Evolutionary conservation across 257 asterid species (phyloP).

Genomic region (Voacanga thouarsii): DNA sequence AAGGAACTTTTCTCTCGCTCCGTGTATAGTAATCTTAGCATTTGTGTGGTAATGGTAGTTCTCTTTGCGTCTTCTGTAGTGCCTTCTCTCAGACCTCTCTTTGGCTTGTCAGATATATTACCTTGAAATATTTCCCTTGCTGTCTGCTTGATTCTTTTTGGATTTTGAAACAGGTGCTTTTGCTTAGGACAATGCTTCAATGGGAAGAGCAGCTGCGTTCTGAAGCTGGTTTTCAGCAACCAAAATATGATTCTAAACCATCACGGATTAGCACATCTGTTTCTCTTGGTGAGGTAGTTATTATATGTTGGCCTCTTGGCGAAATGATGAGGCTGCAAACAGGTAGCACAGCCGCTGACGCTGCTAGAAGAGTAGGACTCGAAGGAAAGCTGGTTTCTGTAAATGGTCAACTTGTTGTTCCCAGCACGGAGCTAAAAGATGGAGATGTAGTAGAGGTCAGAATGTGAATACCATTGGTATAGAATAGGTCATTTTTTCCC

Average conservation of each 20-base stretch:
- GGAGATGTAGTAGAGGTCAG: slow-evolving; percentile 95
- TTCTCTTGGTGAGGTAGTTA: slow-evolving; percentile 73
- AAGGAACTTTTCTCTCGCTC: background rate
- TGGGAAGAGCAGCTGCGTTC: slow-evolving; percentile 93
- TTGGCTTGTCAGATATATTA: background rate
- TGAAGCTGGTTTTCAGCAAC: slow-evolving; percentile 58
- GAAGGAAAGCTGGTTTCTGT: slow-evolving; percentile 84
- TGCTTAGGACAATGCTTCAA: slow-evolving; percentile 92
- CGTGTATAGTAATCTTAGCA: background rate
- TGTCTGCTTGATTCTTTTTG: background rate
- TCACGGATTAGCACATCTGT: slow-evolving; percentile 26
- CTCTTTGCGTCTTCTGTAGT: background rate
- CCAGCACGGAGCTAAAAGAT: slow-evolving; percentile 77
- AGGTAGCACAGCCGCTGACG: slow-evolving; percentile 99
- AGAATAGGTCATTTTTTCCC: background rate
- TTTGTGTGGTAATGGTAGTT: background rate
- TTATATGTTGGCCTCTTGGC: slow-evolving; percentile 91
- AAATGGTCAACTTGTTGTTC: slow-evolving; percentile 82
- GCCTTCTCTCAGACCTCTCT: background rate
- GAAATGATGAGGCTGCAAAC: slow-evolving; percentile 77
- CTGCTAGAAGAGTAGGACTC: slow-evolving; percentile 73
- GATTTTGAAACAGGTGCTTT: slow-evolving; percentile 46
- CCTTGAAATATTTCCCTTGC: background rate
- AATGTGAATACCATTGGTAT: slow-evolving; percentile 31
- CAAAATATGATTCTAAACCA: slow-evolving; percentile 19